Percentiles rank a stretch among this genome's conserved stretches.
phyloP scores from a whole-genome alignment of 2,329 filamentous ascomycete species.

The Phoma herbarum region DNA sequence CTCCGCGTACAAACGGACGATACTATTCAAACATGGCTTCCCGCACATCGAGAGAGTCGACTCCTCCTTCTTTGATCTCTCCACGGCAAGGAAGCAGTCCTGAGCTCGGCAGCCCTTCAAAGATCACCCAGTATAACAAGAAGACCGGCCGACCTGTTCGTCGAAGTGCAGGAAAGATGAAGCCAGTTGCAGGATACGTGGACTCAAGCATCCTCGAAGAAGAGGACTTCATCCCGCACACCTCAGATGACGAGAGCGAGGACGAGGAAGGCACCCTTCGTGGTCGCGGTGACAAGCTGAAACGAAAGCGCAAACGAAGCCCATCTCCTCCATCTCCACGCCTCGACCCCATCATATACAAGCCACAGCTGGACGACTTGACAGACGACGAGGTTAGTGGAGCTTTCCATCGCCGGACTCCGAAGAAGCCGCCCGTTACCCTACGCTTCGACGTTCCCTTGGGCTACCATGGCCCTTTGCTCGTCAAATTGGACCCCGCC shows the following conservation, averaged over 20 bases:
- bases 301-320: conserved; percentile 48
- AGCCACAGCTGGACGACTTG: conserved; percentile 38
- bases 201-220: conserved; percentile 51
- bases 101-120: conserved; percentile 43
- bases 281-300: conserved; percentile 24
- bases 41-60: conserved; percentile 1
- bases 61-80: conserved; percentile 1
- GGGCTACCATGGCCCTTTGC: conserved; percentile 57
- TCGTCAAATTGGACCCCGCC: conserved; percentile 52
- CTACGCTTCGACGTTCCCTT: conserved; percentile 58
- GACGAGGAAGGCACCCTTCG: conserved; percentile 34
- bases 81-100: conserved; percentile 28
- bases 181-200: conserved; percentile 50
- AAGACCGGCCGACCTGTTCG: conserved; percentile 56
- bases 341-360: conserved; percentile 44
- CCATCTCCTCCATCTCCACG: conserved; percentile 49
- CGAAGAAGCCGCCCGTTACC: conserved; percentile 43
- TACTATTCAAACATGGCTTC: conserved; percentile 19
- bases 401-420: conserved; percentile 26
- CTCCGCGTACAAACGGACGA: conserved; percentile 10
- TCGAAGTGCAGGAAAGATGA: conserved; percentile 49
- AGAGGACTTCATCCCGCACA: conserved; percentile 40
- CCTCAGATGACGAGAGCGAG: conserved; percentile 40
- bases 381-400: conserved; percentile 41
- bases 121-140: conserved; percentile 48